phyloP scores from a whole-genome alignment of 257 asterid species.

The Thymus quinquecostatus region DNA sequence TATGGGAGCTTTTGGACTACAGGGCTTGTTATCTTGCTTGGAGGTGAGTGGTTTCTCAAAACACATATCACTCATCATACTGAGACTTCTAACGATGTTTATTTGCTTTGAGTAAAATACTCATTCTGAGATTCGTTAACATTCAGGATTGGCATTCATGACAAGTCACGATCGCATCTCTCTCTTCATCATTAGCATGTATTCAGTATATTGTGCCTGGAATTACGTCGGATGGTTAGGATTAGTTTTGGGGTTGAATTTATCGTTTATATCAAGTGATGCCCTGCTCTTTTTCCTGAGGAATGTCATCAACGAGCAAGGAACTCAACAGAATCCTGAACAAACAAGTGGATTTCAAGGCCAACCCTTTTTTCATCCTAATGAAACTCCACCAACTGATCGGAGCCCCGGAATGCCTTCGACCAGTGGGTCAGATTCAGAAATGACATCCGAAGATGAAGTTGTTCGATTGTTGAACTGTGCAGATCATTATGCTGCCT shows the following conservation, averaged over 20 bases:
- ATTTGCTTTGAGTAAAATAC: slow-evolving; percentile 15
- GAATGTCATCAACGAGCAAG: slow-evolving; percentile 60
- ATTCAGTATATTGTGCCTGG: slow-evolving; percentile 84
- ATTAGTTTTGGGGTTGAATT: slow-evolving; percentile 66
- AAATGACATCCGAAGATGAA: slow-evolving; percentile 82
- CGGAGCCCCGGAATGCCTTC: slow-evolving; percentile 75
- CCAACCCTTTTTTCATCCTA: slow-evolving; percentile 48
- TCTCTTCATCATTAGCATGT: slow-evolving; percentile 60
- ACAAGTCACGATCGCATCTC: slow-evolving; percentile 69
- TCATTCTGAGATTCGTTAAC: slow-evolving; percentile 33
- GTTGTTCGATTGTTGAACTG: slow-evolving; percentile 77
- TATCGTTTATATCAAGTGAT: slow-evolving; percentile 89
- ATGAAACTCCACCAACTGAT: slow-evolving; percentile 59
- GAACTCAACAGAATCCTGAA: slow-evolving; percentile 58
- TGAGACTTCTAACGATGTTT: slow-evolving; percentile 12
- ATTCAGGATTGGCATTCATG: slow-evolving; percentile 69
- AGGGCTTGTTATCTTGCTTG: slow-evolving; percentile 53
- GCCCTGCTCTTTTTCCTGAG: slow-evolving; percentile 67
- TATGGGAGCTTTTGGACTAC: slow-evolving; percentile 96
- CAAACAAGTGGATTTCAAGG: slow-evolving; percentile 64
- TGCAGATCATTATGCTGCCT: slow-evolving; percentile 80
- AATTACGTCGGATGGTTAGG: slow-evolving; percentile 85
- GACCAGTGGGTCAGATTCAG: slow-evolving; percentile 79
- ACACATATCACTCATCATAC: slow-evolving; percentile 11
- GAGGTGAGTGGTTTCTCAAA: slow-evolving; percentile 58